phyloP scores from a whole-genome alignment of 2,329 filamentous ascomycete genomes.

The Tolypocladium ovalisporum region DNA sequence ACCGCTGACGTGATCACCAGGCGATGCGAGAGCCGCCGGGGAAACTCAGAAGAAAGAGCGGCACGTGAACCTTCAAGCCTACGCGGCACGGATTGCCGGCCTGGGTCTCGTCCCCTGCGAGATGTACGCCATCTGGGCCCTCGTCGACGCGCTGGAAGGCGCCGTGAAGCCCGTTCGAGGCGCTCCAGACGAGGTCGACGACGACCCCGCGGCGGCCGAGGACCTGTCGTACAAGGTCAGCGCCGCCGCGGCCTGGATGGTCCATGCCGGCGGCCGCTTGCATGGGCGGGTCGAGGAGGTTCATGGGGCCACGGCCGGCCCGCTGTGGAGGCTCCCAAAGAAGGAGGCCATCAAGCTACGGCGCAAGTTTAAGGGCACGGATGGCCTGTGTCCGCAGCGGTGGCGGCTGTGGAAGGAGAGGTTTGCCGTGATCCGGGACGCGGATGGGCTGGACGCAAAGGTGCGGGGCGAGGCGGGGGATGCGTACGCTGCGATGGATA shows the following conservation, averaged over 20 bases:
- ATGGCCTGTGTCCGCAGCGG: slow-evolving; percentile 6
- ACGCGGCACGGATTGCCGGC: slow-evolving; percentile 4
- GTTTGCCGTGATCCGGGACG: slow-evolving; percentile 5
- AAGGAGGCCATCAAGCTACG: slow-evolving; percentile 4
- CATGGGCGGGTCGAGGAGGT: slow-evolving; percentile 7
- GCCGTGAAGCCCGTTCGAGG: slow-evolving; percentile 5
- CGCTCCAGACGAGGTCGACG: slow-evolving; percentile 5
- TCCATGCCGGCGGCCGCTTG: slow-evolving; percentile 2
- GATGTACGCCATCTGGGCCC: slow-evolving; percentile 7
- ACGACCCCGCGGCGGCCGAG: slow-evolving; percentile 3
- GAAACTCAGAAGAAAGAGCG: not conserved
- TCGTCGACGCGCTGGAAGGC: slow-evolving; percentile 8
- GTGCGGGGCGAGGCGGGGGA: not conserved
- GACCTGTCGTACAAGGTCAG: slow-evolving; percentile 3
- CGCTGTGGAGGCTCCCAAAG: slow-evolving; percentile 9
- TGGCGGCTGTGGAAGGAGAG: slow-evolving; percentile 10
- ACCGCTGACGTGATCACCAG: not conserved
- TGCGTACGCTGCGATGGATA: not conserved
- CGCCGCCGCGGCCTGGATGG: slow-evolving; percentile 4
- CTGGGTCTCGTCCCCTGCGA: not conserved
- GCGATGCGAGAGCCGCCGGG: not conserved
- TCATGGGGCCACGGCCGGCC: slow-evolving; percentile 6
- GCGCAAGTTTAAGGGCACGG: slow-evolving; percentile 6
- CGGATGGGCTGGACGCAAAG: slow-evolving; percentile 2
- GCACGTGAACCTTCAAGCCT: not conserved